Conservation (phyloP, 129 eudicot species). For the Silybum marianum region DNA sequence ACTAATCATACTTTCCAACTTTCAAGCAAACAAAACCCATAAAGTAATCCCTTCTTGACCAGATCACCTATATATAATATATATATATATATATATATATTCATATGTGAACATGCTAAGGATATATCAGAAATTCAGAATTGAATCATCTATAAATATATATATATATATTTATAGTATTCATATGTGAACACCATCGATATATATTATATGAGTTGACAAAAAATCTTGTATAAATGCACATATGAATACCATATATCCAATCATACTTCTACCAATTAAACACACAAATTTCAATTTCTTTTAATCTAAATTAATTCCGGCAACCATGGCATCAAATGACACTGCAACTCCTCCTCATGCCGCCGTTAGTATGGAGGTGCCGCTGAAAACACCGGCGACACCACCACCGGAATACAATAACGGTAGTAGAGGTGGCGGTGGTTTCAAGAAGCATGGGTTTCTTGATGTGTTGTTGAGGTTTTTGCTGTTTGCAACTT, state of each 20-base stretch:
- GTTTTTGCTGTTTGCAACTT: slow-evolving; percentile 46
- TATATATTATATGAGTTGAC: slow-evolving; percentile 13
- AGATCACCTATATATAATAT: no score
- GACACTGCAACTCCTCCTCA: slow-evolving; percentile 32
- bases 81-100: no score
- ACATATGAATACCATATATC: neutral
- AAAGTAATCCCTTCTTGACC: neutral
- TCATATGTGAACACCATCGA: slow-evolving; percentile 18
- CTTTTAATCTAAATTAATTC: neutral
- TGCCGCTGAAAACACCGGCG: slow-evolving; percentile 12
- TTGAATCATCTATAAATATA: neutral
- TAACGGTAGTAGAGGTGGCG: neutral
- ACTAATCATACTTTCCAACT: neutral
- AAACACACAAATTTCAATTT: neutral
- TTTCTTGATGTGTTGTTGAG: slow-evolving; percentile 36
- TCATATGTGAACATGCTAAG: neutral
- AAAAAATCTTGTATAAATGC: slow-evolving; percentile 11
- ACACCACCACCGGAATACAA: slow-evolving; percentile 27
- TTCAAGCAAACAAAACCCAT: neutral
- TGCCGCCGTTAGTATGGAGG: slow-evolving; percentile 28
- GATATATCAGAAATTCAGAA: neutral
- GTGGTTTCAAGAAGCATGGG: slow-evolving; percentile 31
- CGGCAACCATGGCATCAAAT: slow-evolving; percentile 33
- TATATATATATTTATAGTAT: neutral
- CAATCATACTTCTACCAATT: neutral